A percentile compares a stretch with the other conserved stretches of the same genome.
Evolutionary conservation across 306 rosid genomes (phyloP).

Genomic region (Biancaea sappan): DNA sequence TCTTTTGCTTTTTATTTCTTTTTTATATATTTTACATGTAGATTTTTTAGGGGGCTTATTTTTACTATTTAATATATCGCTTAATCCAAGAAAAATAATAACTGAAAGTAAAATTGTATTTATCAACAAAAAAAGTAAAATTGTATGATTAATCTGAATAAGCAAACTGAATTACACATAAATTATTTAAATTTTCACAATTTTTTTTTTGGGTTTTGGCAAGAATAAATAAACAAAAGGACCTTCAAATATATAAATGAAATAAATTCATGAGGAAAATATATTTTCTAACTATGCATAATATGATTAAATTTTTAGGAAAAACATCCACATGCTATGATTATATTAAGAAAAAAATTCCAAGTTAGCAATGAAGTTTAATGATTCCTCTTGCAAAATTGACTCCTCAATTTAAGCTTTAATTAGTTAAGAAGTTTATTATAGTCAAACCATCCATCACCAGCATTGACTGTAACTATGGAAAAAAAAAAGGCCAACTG

Average conservation of each 20-base stretch:
- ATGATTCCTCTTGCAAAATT: conserved; percentile 6
- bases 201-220: not conserved
- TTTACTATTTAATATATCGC: not conserved
- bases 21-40: not conserved
- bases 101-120: not conserved
- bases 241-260: too few species aligned
- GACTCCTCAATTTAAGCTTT: not conserved
- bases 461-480: conserved; percentile 16
- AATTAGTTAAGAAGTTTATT: conserved; percentile 26
- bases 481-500: conserved; percentile 2
- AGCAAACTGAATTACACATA: not conserved
- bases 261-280: too few species aligned
- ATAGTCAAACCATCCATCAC: conserved; percentile 33
- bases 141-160: not conserved
- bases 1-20: not conserved
- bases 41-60: not conserved
- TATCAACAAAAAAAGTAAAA: not conserved
- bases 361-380: too few species aligned
- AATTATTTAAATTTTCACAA: not conserved
- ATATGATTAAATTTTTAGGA: too few species aligned
- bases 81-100: not conserved
- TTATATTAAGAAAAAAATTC: too few species aligned
- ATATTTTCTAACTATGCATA: too few species aligned
- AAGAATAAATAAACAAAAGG: too few species aligned
- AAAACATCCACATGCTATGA: too few species aligned